phyloP scores from a whole-genome alignment of 2,329 filamentous ascomycete species.

The Curvularia verruculosa region DNA sequence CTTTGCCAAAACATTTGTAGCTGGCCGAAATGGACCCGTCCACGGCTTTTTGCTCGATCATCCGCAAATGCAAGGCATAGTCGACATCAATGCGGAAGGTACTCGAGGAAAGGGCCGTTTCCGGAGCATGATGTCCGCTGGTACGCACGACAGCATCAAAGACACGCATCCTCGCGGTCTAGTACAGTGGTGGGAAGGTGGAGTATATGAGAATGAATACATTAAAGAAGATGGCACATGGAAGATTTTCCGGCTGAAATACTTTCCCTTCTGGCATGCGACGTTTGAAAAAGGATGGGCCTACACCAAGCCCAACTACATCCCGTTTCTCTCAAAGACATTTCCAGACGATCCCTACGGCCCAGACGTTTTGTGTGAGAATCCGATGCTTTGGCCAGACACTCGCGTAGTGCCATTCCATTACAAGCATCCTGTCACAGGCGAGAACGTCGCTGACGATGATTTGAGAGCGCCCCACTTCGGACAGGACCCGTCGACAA shows the following conservation, averaged over 20 bases:
- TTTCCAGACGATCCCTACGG: conserved; percentile 59
- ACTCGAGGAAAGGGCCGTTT: conserved; percentile 59
- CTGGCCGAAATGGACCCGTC: conserved; percentile 62
- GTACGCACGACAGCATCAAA: conserved; percentile 59
- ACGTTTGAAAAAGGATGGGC: conserved; percentile 61
- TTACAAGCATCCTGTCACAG: conserved; percentile 60
- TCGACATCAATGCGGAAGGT: conserved; percentile 57
- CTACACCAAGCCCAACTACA: conserved; percentile 60
- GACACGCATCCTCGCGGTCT: conserved; percentile 59
- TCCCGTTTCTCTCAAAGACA: conserved; percentile 57
- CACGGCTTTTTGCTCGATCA: conserved; percentile 64
- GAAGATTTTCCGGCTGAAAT: conserved; percentile 61
- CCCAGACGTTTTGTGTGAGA: conserved; percentile 60
- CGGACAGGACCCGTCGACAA: conserved; percentile 51
- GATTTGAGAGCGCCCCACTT: conserved; percentile 58
- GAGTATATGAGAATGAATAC: conserved; percentile 65
- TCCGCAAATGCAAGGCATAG: conserved; percentile 63
- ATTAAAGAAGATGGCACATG: conserved; percentile 62
- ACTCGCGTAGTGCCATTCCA: conserved; percentile 62
- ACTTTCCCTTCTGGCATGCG: conserved; percentile 64
- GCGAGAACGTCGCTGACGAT: conserved; percentile 53
- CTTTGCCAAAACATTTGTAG: conserved; percentile 59
- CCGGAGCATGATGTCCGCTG: conserved; percentile 62
- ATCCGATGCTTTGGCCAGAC: conserved; percentile 64
- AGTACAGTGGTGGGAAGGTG: conserved; percentile 65